These are phyloP conservation scores for Ascochyta koolunga DNA, from an alignment of 2,329 filamentous ascomycete species.

Conservation along the genomic window DNA sequence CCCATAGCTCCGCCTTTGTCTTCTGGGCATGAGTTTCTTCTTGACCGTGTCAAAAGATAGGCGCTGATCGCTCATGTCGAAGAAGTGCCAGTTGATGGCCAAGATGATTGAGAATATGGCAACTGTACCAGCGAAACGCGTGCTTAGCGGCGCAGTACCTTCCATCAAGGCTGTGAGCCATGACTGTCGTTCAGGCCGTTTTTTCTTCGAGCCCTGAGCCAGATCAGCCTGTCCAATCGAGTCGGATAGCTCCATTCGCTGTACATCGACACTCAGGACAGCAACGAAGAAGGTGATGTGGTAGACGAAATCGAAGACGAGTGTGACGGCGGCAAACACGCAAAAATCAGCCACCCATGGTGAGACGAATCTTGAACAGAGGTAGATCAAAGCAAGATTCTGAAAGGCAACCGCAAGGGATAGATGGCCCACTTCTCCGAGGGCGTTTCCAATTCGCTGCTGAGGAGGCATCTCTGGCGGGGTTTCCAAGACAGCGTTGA, in stretches of 20 bases:
- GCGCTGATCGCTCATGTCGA: conserved; percentile 61
- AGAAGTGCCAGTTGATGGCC: conserved; percentile 79
- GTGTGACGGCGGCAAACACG: conserved; percentile 74
- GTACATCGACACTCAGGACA: conserved; percentile 79
- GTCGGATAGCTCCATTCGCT: conserved; percentile 76
- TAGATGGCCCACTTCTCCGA: conserved; percentile 74
- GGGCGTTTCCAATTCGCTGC: conserved; percentile 72
- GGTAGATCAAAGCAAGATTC: conserved; percentile 69
- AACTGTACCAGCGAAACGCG: conserved; percentile 74
- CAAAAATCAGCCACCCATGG: conserved; percentile 77
- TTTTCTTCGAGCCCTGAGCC: conserved; percentile 51
- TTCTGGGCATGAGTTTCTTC: conserved; percentile 31
- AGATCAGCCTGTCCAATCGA: conserved; percentile 60
- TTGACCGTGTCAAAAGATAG: conserved; percentile 33
- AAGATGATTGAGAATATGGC: conserved; percentile 75
- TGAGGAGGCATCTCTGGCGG: conserved; percentile 72
- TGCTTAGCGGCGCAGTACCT: conserved; percentile 71
- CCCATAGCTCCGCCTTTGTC: conserved; percentile 22
- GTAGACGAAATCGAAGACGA: conserved; percentile 78
- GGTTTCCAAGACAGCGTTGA: conserved; percentile 77
- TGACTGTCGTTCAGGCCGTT: conserved; percentile 54
- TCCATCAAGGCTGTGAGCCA: conserved; percentile 69
- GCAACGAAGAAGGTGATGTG: conserved; percentile 80
- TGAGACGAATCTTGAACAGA: conserved; percentile 70
- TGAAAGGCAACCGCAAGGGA: conserved; percentile 71